A percentile compares a stretch with the other conserved stretches of the same genome.
phyloP scores from a whole-genome alignment of 768 basidiomycete species.

The Boletales sp. region DNA sequence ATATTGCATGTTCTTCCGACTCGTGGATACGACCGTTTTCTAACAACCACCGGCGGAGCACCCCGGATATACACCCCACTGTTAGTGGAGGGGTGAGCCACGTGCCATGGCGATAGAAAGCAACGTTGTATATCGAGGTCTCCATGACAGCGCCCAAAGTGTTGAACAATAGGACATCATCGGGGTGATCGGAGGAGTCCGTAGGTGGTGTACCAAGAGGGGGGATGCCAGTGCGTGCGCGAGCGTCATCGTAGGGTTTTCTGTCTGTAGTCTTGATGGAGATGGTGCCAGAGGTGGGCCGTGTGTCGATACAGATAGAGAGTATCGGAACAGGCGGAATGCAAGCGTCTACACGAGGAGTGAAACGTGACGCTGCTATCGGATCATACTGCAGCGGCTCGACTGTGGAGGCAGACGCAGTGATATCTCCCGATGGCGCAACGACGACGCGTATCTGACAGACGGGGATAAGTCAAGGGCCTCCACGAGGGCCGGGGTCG shows the following conservation, averaged over 20 bases:
- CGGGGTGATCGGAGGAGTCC: constrained; percentile 14
- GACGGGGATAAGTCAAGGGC: neutral
- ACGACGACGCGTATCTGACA: constrained; percentile 53
- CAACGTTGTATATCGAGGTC: constrained; percentile 68
- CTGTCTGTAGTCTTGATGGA: constrained; percentile 70
- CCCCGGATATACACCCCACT: constrained; percentile 71
- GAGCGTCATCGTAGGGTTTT: constrained; percentile 56
- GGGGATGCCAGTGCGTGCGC: constrained; percentile 49
- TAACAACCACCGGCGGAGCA: constrained; percentile 66
- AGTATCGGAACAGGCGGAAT: constrained; percentile 35
- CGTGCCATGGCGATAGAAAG: constrained; percentile 48
- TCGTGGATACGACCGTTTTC: constrained; percentile 55
- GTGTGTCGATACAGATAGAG: constrained; percentile 51
- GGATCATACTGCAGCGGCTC: constrained; percentile 38
- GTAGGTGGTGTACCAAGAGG: constrained; percentile 17
- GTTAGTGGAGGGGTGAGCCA: constrained; percentile 67
- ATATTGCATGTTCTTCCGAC: constrained; percentile 41
- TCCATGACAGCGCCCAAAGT: constrained; percentile 51
- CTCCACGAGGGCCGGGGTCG: neutral
- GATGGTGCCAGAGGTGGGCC: constrained; percentile 48
- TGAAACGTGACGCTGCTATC: constrained; percentile 34
- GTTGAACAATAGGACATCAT: constrained; percentile 69
- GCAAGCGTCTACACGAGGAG: constrained; percentile 29
- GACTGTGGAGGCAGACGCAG: constrained; percentile 32
- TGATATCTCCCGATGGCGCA: constrained; percentile 36